phyloP scores from a whole-genome alignment of 2,329 filamentous ascomycete species.

The Calonectria honghensis region DNA sequence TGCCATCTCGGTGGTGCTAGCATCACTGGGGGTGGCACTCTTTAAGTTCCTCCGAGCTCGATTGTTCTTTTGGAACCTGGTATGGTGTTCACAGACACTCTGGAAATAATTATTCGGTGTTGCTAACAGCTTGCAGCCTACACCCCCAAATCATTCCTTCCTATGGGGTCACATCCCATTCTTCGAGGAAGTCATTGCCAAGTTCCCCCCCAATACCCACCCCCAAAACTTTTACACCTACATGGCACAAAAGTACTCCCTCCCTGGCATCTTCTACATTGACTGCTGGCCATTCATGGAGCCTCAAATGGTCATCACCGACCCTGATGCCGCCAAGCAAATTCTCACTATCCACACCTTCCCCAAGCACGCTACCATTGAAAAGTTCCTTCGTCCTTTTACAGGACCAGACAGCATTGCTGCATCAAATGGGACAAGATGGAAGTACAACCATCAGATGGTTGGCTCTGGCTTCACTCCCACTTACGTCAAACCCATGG shows the following conservation, averaged over 20 bases:
- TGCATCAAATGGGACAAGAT: conserved; percentile 1
- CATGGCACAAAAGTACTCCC: conserved; percentile 10
- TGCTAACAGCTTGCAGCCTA: background rate
- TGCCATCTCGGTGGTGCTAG: conserved; percentile 19
- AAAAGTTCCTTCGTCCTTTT: conserved; percentile 17
- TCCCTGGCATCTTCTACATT: conserved; percentile 22
- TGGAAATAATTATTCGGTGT: background rate
- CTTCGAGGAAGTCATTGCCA: conserved; percentile 16
- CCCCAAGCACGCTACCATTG: conserved; percentile 15
- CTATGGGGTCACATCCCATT: conserved; percentile 15
- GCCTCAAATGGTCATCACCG: conserved; percentile 21
- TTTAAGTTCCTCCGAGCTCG: conserved; percentile 25
- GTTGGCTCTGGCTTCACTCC: conserved; percentile 22
- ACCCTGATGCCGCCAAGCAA: conserved; percentile 22
- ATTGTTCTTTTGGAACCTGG: conserved; percentile 12
- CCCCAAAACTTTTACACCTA: conserved; percentile 26
- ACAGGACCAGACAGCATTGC: conserved; percentile 9
- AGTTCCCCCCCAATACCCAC: conserved; percentile 6
- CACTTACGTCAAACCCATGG: conserved; percentile 16
- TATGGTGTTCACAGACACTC: background rate
- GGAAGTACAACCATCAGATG: conserved; percentile 25
- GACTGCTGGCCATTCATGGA: conserved; percentile 22
- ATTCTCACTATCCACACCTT: conserved; percentile 13
- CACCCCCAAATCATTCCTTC: conserved; percentile 10
- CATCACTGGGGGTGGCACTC: conserved; percentile 5